phyloP scores from a whole-genome alignment of 2,329 filamentous ascomycete species.

The Colletotrichum salicis region DNA sequence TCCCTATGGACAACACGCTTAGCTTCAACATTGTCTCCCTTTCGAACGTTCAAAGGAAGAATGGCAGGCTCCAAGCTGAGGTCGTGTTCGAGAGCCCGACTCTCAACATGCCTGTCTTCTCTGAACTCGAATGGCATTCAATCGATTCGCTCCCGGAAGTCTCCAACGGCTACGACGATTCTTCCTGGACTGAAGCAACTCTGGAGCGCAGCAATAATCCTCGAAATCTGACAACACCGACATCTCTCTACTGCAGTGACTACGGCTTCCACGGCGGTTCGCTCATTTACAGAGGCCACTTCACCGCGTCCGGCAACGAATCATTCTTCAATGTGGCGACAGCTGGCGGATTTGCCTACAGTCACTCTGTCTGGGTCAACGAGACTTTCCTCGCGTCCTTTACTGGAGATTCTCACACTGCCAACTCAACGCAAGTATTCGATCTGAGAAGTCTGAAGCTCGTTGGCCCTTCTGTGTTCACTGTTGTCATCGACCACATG shows the following conservation, averaged over 20 bases:
- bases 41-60: not conserved
- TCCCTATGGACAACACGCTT: not conserved
- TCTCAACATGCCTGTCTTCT: no score
- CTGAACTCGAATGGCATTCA: no score
- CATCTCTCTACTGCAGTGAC: no score
- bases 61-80: not conserved
- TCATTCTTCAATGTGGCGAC: slow-evolving; percentile 63
- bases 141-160: no score
- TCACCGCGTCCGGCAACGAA: slow-evolving; percentile 68
- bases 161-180: no score
- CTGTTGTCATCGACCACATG: slow-evolving; percentile 75
- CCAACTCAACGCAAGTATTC: slow-evolving; percentile 56
- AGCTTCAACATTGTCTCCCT: not conserved
- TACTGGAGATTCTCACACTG: slow-evolving; percentile 60
- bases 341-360: slow-evolving; percentile 73
- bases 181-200: no score
- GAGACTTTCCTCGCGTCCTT: slow-evolving; percentile 69
- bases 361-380: slow-evolving; percentile 71
- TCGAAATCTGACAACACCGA: no score
- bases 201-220: no score
- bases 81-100: no score
- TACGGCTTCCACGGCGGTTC: no score
- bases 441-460: no score
- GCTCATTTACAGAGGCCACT: slow-evolving; percentile 49
- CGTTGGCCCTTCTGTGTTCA: slow-evolving; percentile 63